Base-by-base conservation (phyloP, 768 basidiomycete species). In the Lactarius trivialis region DNA sequence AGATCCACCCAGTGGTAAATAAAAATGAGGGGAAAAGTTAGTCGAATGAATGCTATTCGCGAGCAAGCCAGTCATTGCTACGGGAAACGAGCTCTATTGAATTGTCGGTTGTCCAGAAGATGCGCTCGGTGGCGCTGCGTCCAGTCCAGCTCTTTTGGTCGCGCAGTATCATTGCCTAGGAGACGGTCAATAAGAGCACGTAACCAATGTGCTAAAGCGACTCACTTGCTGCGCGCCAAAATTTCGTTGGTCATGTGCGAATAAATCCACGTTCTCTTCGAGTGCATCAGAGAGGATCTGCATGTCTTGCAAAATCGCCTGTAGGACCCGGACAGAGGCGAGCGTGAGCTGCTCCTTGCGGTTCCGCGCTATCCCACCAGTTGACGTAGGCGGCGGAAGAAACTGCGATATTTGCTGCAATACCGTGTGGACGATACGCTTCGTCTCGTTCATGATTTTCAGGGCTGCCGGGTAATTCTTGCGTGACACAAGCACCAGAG, bases 71-170 rank as follows among this genome's bases (percentile, higher is more conserved):
- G 73, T 93, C 92, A 58, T 85, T 85, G 74, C 89, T 91, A 64
- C 91, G 82, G 58, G 87, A 83, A 69, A 86, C 89, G 68, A 95
- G 82, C 76, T 91, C 92, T 63, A 93, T 86, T 12, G 91, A 88
- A 73, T 89, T 88, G 70, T 98, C 95, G 60, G 88, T 87, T 39
- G 89, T 91, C 88, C 92, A 96, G 76, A 98, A 98, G 65, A 93
- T 73, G 39, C 89, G 81, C 72, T 99, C 97, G 24, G 91, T 97
- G 17, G 91, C 86, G 67, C 91, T 94, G 55, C 93, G 80, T 28
- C 86, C 85, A 65, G 86, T 97, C 96, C 96, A 98, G 70, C 89
- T 89, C 74, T 93, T 93, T 73, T 99, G 97, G 70, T 95, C 91
- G 28, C 96, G 83, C 14, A 99, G 78, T 60, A 98, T 93, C 86